phyloP scores from a whole-genome alignment of 148 eudicot species.

The Gaultheria prostrata region DNA sequence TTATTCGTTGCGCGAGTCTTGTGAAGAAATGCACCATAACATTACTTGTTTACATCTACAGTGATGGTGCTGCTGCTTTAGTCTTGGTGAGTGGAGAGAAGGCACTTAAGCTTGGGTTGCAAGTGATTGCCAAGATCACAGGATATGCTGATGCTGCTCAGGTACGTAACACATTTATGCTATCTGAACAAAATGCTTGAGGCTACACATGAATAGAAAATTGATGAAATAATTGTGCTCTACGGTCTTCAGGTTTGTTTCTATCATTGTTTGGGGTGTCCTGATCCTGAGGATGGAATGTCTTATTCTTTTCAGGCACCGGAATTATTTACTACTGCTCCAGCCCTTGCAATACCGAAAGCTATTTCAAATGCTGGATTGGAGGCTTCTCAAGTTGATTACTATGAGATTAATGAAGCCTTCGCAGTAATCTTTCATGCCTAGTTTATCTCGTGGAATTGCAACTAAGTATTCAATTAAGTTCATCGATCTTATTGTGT shows the following conservation, averaged over 20 bases:
- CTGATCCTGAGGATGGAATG: conserved; percentile 14
- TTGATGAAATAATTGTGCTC: background rate
- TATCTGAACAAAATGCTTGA: background rate
- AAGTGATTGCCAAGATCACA: conserved; percentile 79
- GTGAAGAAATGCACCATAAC: background rate
- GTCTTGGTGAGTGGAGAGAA: conserved; percentile 94
- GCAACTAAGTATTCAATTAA: background rate
- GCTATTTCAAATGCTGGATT: conserved; percentile 87
- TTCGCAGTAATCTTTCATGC: conserved; percentile 61
- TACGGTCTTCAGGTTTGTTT: background rate
- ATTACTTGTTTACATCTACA: conserved; percentile 25
- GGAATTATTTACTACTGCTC: conserved; percentile 88
- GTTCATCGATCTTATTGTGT: background rate
- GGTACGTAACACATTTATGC: conserved; percentile 33
- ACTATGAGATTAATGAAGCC: conserved; percentile 95
- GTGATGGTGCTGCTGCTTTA: conserved; percentile 98
- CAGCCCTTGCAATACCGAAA: conserved; percentile 92
- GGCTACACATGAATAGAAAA: background rate
- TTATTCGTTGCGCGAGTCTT: conserved; percentile 2
- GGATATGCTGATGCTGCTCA: conserved; percentile 99
- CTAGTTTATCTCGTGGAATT: background rate
- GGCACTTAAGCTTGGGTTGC: conserved; percentile 76
- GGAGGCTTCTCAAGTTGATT: conserved; percentile 82
- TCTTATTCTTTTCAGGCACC: conserved; percentile 55
- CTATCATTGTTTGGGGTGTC: background rate